A percentile compares a stretch with the other conserved stretches of the same genome.
These are phyloP conservation scores for Emmonsiellopsis sp. DNA, from an alignment of 2,329 filamentous ascomycete species.

Conservation along the genomic window DNA sequence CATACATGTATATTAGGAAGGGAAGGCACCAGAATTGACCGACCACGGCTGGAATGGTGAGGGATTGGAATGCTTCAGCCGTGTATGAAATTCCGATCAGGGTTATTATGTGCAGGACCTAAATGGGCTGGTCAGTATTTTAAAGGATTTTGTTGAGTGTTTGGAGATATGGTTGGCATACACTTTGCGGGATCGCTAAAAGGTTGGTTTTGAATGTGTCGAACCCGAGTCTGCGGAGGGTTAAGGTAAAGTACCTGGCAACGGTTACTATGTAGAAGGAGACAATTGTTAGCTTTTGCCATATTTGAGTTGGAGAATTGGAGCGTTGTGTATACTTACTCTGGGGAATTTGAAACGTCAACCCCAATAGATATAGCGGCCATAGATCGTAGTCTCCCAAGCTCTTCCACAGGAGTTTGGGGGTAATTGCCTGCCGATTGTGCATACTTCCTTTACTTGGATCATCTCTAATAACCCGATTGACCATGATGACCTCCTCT, in stretches of 20 bases:
- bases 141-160: no score
- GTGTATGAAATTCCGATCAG: conserved; percentile 20
- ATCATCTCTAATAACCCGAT: conserved; percentile 46
- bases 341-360: conserved; percentile 28
- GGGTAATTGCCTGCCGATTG: conserved; percentile 43
- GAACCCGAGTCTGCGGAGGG: conserved; percentile 44
- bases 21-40: conserved; percentile 47
- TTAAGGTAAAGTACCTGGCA: conserved; percentile 24
- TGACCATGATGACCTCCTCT: conserved; percentile 61
- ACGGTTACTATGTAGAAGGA: conserved; percentile 7
- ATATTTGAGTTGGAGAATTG: background rate
- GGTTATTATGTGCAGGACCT: conserved; percentile 39
- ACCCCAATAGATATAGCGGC: conserved; percentile 42
- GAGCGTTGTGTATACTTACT: background rate
- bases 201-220: conserved; percentile 49
- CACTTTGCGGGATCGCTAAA: conserved; percentile 43
- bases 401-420: conserved; percentile 40
- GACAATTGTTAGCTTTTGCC: background rate
- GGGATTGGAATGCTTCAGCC: conserved; percentile 35
- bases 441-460: conserved; percentile 49
- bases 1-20: conserved; percentile 43
- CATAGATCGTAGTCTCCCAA: conserved; percentile 47
- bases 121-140: conserved; percentile 21
- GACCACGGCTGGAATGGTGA: conserved; percentile 42
- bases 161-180: background rate